These are phyloP conservation scores for Trichoderma polysporum DNA, from an alignment of 2,329 filamentous ascomycete species.

Conservation along the genomic window DNA sequence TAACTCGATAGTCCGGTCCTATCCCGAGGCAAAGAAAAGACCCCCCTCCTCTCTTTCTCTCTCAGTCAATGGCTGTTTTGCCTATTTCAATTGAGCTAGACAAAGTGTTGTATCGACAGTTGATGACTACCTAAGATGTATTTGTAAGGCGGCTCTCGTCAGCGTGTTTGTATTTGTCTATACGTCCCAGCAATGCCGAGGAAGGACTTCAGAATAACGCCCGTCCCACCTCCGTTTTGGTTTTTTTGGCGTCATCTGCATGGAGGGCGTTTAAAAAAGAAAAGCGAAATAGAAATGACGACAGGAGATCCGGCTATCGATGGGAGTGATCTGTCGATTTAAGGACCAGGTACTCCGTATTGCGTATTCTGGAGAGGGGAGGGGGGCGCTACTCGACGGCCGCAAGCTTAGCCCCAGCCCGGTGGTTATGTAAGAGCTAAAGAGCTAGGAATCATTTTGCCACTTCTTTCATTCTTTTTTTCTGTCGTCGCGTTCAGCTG, in stretches of 20 bases:
- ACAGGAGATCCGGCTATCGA: slow-evolving; percentile 15
- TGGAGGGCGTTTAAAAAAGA: too few relatives aligned
- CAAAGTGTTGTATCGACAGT: background rate
- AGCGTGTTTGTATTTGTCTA: background rate
- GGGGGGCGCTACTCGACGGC: slow-evolving; percentile 8
- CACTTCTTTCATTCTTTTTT: background rate
- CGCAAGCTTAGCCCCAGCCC: background rate
- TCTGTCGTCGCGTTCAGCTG: background rate
- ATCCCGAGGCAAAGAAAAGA: background rate
- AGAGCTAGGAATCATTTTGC: background rate
- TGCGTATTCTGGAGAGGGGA: background rate
- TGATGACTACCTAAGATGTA: background rate
- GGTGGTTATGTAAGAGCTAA: slow-evolving; percentile 15
- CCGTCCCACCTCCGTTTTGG: too few relatives aligned
- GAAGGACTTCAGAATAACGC: too few relatives aligned
- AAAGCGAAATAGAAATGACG: too few relatives aligned
- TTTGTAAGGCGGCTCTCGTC: background rate
- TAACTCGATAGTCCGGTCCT: background rate
- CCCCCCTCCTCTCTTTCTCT: background rate
- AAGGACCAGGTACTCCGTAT: background rate
- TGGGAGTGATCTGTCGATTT: slow-evolving; percentile 3
- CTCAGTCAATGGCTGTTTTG: background rate
- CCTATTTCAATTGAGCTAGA: background rate
- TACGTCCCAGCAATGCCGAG: too few relatives aligned
- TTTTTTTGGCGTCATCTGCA: too few relatives aligned